Conservation (phyloP, 2,329 filamentous ascomycete species). For the Aspergillus neoniger region DNA sequence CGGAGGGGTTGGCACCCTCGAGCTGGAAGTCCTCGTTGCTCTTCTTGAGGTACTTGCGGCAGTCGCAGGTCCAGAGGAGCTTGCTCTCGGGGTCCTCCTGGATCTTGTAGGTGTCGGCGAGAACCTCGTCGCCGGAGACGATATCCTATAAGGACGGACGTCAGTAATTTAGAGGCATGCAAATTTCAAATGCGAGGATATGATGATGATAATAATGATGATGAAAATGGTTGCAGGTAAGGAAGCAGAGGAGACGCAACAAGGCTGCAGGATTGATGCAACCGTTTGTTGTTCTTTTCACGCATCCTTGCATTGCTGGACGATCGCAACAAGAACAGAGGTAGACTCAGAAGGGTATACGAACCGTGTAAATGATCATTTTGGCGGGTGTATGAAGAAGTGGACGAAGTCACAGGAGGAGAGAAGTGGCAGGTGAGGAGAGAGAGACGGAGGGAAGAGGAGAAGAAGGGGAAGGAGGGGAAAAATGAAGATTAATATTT, state of each 20-base stretch:
- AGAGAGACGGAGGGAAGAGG: conserved; percentile 26
- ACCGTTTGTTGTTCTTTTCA: not conserved
- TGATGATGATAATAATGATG: not conserved
- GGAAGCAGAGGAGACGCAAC: not conserved
- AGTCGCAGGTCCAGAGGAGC: conserved; percentile 86
- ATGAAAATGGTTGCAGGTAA: not conserved
- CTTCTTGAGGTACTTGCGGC: conserved; percentile 81
- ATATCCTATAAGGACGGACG: conserved; percentile 66
- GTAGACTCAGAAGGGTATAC: conserved; percentile 6
- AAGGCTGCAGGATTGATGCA: not conserved
- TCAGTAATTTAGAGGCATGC: conserved; percentile 2
- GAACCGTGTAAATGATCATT: conserved; percentile 75
- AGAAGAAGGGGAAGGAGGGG: conserved; percentile 30
- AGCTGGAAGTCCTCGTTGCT: conserved; percentile 63
- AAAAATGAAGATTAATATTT: conserved; percentile 36
- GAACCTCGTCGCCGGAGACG: conserved; percentile 87
- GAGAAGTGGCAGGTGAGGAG: conserved; percentile 27
- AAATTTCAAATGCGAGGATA: not conserved
- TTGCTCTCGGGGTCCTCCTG: conserved; percentile 68
- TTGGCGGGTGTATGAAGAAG: conserved; percentile 47
- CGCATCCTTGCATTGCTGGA: conserved; percentile 8
- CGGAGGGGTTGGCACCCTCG: conserved; percentile 89
- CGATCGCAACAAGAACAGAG: not conserved
- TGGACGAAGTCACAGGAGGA: conserved; percentile 22
- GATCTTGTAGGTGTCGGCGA: conserved; percentile 90